These are phyloP conservation scores for Venturia oleaginea DNA, from an alignment of 2,329 filamentous ascomycete species.

Conservation along the genomic window DNA sequence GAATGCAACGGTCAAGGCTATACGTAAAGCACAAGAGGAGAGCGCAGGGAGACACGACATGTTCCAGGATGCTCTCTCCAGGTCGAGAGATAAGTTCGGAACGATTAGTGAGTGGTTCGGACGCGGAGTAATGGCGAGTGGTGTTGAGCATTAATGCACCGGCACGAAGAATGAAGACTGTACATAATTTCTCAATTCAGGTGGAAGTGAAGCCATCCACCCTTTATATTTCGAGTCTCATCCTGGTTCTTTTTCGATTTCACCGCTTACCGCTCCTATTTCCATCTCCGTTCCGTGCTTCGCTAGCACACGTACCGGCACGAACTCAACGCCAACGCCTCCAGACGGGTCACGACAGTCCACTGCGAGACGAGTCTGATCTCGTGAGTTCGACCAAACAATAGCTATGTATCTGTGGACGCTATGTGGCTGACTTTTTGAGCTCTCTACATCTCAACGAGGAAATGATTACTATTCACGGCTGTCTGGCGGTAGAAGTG, in stretches of 20 bases:
- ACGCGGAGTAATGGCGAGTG: conserved; percentile 69
- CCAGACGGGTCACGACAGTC: not conserved
- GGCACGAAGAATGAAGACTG: not conserved
- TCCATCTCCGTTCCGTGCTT: too few species aligned
- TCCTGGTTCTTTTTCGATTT: not conserved
- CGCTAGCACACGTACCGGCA: too few species aligned
- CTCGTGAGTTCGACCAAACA: not conserved
- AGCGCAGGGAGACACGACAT: conserved; percentile 80
- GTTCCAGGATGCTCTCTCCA: conserved; percentile 70
- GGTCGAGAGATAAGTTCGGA: conserved; percentile 76
- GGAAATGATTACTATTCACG: not conserved
- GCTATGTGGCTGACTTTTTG: not conserved
- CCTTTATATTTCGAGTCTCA: not conserved
- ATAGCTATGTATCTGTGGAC: not conserved
- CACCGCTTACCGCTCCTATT: not conserved
- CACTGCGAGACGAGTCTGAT: not conserved
- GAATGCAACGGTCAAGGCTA: conserved; percentile 82
- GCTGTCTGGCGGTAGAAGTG: not conserved
- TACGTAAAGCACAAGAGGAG: conserved; percentile 78
- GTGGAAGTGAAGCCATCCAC: not conserved
- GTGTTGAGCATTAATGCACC: not conserved
- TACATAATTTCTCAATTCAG: not conserved
- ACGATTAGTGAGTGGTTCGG: conserved; percentile 94
- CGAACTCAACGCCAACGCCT: not conserved
- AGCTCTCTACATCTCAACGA: not conserved